Conservation (phyloP, 257 asterid genomes). For the Solanum neorickii region DNA sequence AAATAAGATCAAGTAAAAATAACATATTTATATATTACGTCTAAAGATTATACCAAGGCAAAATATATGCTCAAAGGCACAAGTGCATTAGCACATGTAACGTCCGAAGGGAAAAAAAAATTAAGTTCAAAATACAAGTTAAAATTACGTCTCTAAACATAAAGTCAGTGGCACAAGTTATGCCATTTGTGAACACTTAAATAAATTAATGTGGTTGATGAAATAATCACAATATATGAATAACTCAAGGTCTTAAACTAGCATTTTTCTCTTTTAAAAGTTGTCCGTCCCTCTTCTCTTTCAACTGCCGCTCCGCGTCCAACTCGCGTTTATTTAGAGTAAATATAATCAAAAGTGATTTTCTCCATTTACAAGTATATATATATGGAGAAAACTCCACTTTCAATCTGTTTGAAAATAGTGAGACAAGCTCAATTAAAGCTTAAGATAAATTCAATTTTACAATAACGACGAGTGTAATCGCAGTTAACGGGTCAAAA, state of each 20-base stretch:
- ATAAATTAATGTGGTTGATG: not conserved
- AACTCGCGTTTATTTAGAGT: slow-evolving; percentile 42
- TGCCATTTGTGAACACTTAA: too few relatives aligned
- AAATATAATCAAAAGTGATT: not conserved
- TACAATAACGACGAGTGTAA: not conserved
- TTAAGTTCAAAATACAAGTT: too few relatives aligned
- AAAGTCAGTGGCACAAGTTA: too few relatives aligned
- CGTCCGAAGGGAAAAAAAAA: too few relatives aligned
- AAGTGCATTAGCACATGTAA: too few relatives aligned
- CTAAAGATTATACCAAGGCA: not conserved
- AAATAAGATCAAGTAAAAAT: too few relatives aligned
- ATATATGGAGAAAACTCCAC: not conserved
- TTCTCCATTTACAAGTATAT: not conserved
- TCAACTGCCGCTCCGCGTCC: slow-evolving; percentile 75
- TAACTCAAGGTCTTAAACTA: not conserved
- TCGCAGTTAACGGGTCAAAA: slow-evolving; percentile 10
- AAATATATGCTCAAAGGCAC: too few relatives aligned
- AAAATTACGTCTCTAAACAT: too few relatives aligned
- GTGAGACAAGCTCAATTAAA: not conserved
- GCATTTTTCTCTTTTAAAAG: not conserved
- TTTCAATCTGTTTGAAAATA: not conserved
- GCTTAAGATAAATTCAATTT: not conserved
- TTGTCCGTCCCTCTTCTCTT: not conserved
- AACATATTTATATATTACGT: too few relatives aligned
- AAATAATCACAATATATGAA: not conserved